Percentiles rank a stretch among this genome's conserved stretches.
Conservation (phyloP, 495 filamentous ascomycete genomes). For the Xylaria venustula region DNA sequence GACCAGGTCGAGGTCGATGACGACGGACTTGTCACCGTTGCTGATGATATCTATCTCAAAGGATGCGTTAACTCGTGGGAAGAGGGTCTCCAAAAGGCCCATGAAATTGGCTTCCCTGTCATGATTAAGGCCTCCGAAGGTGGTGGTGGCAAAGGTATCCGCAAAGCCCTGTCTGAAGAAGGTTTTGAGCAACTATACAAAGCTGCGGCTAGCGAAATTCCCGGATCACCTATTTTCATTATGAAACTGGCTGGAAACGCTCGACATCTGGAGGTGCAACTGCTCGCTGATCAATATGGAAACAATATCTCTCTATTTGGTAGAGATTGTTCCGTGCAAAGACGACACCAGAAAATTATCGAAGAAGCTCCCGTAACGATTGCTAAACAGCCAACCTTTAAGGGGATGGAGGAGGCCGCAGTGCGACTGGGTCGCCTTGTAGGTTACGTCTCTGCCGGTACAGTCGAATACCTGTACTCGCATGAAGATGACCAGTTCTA, state of each 20-base stretch:
- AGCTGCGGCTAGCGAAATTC: slow-evolving; percentile 94
- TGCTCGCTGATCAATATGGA: slow-evolving; percentile 97
- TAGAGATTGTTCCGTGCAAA: slow-evolving; percentile 97
- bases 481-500: slow-evolving; percentile 99
- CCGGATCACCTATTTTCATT: slow-evolving; percentile 99
- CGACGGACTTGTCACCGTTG: slow-evolving; percentile 87
- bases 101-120: slow-evolving; percentile 93
- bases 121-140: slow-evolving; percentile 99
- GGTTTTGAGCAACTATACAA: slow-evolving; percentile 84
- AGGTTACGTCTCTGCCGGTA: slow-evolving; percentile 97
- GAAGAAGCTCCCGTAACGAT: slow-evolving; percentile 98
- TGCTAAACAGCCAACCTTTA: slow-evolving; percentile 83
- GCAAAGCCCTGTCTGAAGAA: slow-evolving; percentile 86
- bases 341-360: slow-evolving; percentile 99
- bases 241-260: slow-evolving; percentile 99
- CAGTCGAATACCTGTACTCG: slow-evolving; percentile 98
- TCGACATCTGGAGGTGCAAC: slow-evolving; percentile 93
- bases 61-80: slow-evolving; percentile 86
- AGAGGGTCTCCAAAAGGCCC: slow-evolving; percentile 84
- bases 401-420: slow-evolving; percentile 93
- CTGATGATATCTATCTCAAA: slow-evolving; percentile 80
- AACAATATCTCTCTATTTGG: slow-evolving; percentile 99
- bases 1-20: slow-evolving; percentile 74
- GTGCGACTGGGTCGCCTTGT: slow-evolving; percentile 91
- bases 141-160: slow-evolving; percentile 98